Evolutionary conservation across 1,139 yeast genomes (phyloP), one percentile per base, ranked within the genome.

Genomic region (Debaryomyces udenii): DNA sequence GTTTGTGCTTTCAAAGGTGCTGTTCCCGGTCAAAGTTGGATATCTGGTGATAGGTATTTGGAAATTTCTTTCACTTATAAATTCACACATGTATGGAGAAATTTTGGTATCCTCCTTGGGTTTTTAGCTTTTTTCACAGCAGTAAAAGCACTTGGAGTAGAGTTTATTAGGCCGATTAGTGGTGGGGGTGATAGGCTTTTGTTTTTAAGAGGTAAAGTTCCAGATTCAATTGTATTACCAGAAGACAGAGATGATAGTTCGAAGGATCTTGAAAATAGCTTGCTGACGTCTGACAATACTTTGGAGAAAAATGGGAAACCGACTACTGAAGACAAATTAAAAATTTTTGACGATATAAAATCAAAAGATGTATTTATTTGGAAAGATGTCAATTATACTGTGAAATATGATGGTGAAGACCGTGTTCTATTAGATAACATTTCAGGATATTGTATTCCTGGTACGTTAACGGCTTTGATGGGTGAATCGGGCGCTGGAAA

Each of bases 401-500:
- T 76, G 38, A 65, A 64, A 5, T 61, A 62, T 43, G 66, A 66
- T 35, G 64, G 63, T 17, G 56, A 52, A 40, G 77, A 79, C 35
- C 67, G 83, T 59, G 68, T 68, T 50, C 60, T 80, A 37, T 62
- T 83, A 47, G 75, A 78, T 46, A 70, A 76, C 55, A 76, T 83
- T 38, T 80, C 78, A 48, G 89, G 88, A 31, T 83, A 70, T 58
- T 82, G 81, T 52, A 76, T 78, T 47, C 86, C 87, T 11, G 87
- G 87, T 49, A 76, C 81, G 24, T 65, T 84, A 50, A 84, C 90
- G 31, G 93, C 93, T 6, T 67, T 81, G 32, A 80, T 81, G 85
- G 87, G 87, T 48, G 83, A 77, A 47, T 80, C 86, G 20, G 86
- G 86, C 55, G 86, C 86, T 35, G 86, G 86, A 56, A 81, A 81